These are phyloP conservation scores for Moringa oleifera DNA, from an alignment of 345 rosid genomes.

Conservation along the genomic window DNA sequence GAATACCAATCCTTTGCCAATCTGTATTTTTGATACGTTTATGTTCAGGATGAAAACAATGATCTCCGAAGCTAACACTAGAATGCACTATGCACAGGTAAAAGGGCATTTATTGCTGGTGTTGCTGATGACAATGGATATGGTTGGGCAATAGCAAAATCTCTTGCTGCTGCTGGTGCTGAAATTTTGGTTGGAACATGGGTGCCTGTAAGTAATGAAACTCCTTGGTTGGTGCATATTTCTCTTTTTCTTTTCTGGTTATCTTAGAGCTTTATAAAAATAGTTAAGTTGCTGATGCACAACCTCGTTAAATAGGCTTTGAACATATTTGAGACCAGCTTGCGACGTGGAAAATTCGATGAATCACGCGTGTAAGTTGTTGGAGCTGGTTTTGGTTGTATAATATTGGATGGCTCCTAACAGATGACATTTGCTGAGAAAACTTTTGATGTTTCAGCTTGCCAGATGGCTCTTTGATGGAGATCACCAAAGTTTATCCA, in stretches of 20 bases:
- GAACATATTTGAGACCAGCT: constrained; percentile 87
- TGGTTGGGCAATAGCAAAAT: constrained; percentile 99
- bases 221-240: no score
- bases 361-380: constrained; percentile 81
- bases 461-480: constrained; percentile 92
- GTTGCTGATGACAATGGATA: constrained; percentile 97
- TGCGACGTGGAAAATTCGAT: constrained; percentile 93
- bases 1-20: not conserved
- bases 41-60: not conserved
- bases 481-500: constrained; percentile 84
- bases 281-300: constrained; percentile 12
- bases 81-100: constrained; percentile 41
- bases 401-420: not conserved
- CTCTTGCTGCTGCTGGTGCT: constrained; percentile 99
- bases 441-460: constrained; percentile 39
- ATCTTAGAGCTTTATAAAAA: constrained; percentile 1
- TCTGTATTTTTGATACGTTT: not conserved
- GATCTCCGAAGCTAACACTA: constrained; percentile 1
- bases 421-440: not conserved
- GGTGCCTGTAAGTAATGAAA: constrained; percentile 77
- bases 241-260: constrained; percentile 1
- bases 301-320: constrained; percentile 57
- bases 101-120: constrained; percentile 95
- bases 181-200: constrained; percentile 95
- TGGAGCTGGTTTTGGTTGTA: constrained; percentile 8